Conservation (phyloP, 176 grass and related monocot genomes). For the Ensete ventricosum region DNA sequence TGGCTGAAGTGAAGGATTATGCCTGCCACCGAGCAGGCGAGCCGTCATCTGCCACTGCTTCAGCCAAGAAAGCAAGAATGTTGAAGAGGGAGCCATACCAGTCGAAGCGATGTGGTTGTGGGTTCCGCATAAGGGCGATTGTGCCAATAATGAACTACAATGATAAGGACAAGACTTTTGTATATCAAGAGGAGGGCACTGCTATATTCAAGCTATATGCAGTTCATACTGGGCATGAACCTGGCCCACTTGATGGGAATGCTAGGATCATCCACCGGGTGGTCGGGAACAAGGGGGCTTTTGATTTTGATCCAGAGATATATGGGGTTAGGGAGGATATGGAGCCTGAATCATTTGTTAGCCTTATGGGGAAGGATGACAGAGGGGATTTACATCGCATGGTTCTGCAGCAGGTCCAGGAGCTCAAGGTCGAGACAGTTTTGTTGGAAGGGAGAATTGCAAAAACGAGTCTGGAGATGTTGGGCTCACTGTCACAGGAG, state of each 20-base stretch:
- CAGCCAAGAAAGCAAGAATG: conserved; percentile 59
- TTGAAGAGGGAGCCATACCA: conserved; percentile 92
- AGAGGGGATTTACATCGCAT: conserved; percentile 44
- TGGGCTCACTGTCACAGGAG: conserved; percentile 48
- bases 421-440: conserved; percentile 52
- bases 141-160: conserved; percentile 96
- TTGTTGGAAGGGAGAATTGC: conserved; percentile 66
- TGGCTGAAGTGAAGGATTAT: conserved; percentile 99
- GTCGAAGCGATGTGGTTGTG: conserved; percentile 92
- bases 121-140: conserved; percentile 89
- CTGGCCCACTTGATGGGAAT: conserved; percentile 91
- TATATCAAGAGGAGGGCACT: conserved; percentile 85
- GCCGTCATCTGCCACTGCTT: conserved; percentile 38
- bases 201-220: conserved; percentile 94
- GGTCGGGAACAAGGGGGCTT: conserved; percentile 73
- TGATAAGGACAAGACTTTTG: conserved; percentile 94
- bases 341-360: conserved; percentile 38
- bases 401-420: conserved; percentile 65
- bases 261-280: conserved; percentile 91
- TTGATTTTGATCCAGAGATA: conserved; percentile 80
- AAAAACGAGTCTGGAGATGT: conserved; percentile 62
- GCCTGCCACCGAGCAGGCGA: conserved; percentile 88
- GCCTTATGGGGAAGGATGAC: conserved; percentile 14
- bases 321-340: conserved; percentile 76
- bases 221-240: conserved; percentile 88